Percentiles rank a stretch among this genome's conserved stretches.
phyloP scores from a whole-genome alignment of 2,329 filamentous ascomycete genomes.

The Geosmithia morbida region DNA sequence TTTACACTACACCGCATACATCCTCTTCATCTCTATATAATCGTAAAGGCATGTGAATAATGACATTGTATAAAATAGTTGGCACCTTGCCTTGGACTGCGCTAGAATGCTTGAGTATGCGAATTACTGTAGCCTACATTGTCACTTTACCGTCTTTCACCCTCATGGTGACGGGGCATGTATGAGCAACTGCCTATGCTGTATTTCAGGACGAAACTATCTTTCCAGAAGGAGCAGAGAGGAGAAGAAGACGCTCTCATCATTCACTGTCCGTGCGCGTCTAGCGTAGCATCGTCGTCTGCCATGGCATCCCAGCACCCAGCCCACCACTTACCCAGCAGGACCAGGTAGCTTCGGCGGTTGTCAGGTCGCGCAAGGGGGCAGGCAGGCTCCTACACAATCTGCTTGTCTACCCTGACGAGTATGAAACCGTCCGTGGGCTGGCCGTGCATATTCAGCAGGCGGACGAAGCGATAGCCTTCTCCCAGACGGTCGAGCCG shows the following conservation, averaged over 20 bases:
- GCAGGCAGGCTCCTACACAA: slow-evolving; percentile 9
- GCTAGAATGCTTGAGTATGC: no score
- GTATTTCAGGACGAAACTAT: no score
- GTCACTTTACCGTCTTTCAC: no score
- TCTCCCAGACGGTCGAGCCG: slow-evolving; percentile 64
- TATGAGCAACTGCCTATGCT: no score
- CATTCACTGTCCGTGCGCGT: not conserved
- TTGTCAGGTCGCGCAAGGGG: not conserved
- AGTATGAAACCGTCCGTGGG: slow-evolving; percentile 56
- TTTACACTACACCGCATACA: slow-evolving; percentile 12
- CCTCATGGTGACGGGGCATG: no score
- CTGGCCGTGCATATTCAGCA: slow-evolving; percentile 55
- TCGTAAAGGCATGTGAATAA: not conserved
- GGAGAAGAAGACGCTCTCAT: not conserved
- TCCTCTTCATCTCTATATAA: not conserved
- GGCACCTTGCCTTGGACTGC: no score
- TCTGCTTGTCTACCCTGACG: slow-evolving; percentile 55
- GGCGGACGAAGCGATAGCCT: slow-evolving; percentile 64
- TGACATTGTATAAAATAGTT: not conserved
- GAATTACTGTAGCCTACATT: no score
- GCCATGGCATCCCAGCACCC: not conserved
- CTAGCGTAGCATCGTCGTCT: not conserved
- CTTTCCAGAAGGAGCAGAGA: not conserved
- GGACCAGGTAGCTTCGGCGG: not conserved
- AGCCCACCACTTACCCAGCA: not conserved